Percentiles rank a stretch among this genome's conserved stretches.
Evolutionary conservation across 495 filamentous ascomycete species (phyloP).

Genomic region (Aspergillus mulundensis): DNA sequence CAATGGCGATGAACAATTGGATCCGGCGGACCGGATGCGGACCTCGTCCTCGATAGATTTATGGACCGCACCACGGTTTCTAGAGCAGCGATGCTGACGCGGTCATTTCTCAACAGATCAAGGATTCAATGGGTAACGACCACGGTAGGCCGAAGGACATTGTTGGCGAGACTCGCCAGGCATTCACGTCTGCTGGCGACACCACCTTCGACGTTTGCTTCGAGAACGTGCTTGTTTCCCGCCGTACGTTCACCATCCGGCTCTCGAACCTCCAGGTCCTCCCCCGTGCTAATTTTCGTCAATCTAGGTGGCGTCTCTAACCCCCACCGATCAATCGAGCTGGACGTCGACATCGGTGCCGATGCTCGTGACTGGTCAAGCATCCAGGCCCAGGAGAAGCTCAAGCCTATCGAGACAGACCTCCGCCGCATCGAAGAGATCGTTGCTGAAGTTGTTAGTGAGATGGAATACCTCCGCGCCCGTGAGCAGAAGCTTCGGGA

Average conservation of each 20-base stretch:
- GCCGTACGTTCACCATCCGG: constrained; percentile 49
- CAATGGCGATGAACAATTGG: background rate
- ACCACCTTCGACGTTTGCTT: constrained; percentile 97
- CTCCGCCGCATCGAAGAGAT: constrained; percentile 89
- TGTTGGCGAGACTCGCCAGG: constrained; percentile 84
- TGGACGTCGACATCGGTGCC: constrained; percentile 97
- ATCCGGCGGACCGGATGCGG: background rate
- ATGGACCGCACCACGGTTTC: background rate
- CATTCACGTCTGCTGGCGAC: constrained; percentile 93
- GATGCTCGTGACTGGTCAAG: constrained; percentile 98
- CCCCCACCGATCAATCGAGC: constrained; percentile 76
- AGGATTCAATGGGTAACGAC: constrained; percentile 91
- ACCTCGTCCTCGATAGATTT: background rate
- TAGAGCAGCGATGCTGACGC: constrained; percentile 10
- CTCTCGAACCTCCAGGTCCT: background rate
- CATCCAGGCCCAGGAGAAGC: constrained; percentile 93
- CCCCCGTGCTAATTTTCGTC: background rate
- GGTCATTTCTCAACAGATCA: constrained; percentile 63
- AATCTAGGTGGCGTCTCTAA: constrained; percentile 42
- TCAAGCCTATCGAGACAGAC: constrained; percentile 95
- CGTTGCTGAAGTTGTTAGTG: constrained; percentile 71
- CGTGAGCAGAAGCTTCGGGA: constrained; percentile 95
- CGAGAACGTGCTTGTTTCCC: constrained; percentile 67
- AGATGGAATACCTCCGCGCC: constrained; percentile 88
- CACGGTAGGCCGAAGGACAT: constrained; percentile 89